These are phyloP conservation scores for Prinsepia uniflora DNA, from an alignment of 306 rosid species.

Conservation along the genomic window DNA sequence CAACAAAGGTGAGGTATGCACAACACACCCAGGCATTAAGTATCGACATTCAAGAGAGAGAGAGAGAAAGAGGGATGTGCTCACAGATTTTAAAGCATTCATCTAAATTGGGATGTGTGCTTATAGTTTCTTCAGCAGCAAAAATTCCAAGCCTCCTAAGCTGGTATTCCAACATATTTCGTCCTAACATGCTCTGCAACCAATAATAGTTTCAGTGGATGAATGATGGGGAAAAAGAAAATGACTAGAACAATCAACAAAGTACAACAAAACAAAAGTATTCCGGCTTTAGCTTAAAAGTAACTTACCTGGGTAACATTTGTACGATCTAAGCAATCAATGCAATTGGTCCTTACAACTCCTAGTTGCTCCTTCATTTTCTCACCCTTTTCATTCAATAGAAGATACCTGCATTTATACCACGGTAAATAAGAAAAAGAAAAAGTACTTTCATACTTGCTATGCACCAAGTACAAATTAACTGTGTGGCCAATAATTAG, in stretches of 20 bases:
- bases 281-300: not conserved
- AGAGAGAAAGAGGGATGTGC: constrained; percentile 25
- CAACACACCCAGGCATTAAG: not conserved
- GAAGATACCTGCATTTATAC: constrained; percentile 58
- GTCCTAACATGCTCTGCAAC: constrained; percentile 91
- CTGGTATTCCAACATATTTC: constrained; percentile 83
- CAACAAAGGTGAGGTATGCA: constrained; percentile 5
- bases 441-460: not conserved
- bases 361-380: constrained; percentile 97
- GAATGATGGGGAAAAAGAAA: not conserved
- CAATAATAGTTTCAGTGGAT: constrained; percentile 20
- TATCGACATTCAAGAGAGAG: not conserved
- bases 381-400: constrained; percentile 83
- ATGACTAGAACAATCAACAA: constrained; percentile 3
- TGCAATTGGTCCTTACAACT: constrained; percentile 87
- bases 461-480: not conserved
- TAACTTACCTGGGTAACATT: constrained; percentile 92
- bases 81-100: constrained; percentile 75
- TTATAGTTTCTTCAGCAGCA: constrained; percentile 93
- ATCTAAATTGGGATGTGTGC: constrained; percentile 86
- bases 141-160: constrained; percentile 91
- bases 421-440: constrained; percentile 20
- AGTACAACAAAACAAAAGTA: not conserved
- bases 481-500: too few species aligned
- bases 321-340: constrained; percentile 96